Evolutionary conservation across 2,329 filamentous ascomycete genomes (phyloP).

Genomic region (Herpotrichia juniperi): DNA sequence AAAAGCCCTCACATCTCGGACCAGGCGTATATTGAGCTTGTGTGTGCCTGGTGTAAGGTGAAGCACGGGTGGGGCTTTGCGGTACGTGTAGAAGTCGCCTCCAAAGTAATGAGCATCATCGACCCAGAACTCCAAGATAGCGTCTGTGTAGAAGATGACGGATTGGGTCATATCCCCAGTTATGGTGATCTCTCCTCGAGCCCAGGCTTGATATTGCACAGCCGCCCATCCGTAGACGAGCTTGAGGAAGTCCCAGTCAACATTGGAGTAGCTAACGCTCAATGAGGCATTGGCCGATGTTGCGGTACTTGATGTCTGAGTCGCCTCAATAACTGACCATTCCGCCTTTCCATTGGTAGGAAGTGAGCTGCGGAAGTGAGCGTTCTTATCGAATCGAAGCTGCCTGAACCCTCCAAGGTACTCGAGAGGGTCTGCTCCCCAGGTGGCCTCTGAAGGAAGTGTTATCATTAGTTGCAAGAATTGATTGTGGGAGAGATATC

Average conservation of each 20-base stretch:
- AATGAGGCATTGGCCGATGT: slow-evolving; percentile 47
- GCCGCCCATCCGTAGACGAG: slow-evolving; percentile 65
- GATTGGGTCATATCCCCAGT: slow-evolving; percentile 36
- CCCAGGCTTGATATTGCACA: slow-evolving; percentile 65
- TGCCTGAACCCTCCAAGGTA: slow-evolving; percentile 58
- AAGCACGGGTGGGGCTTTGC: slow-evolving; percentile 57
- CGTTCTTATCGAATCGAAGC: slow-evolving; percentile 50
- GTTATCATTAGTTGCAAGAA: slow-evolving; percentile 17
- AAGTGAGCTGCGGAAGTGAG: slow-evolving; percentile 58
- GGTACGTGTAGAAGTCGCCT: slow-evolving; percentile 62
- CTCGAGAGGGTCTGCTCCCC: slow-evolving; percentile 65
- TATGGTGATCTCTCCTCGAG: slow-evolving; percentile 56
- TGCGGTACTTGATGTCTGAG: slow-evolving; percentile 27
- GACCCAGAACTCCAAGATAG: slow-evolving; percentile 60
- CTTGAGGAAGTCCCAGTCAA: slow-evolving; percentile 62
- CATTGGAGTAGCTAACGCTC: slow-evolving; percentile 53
- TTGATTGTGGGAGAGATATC: slow-evolving; percentile 1
- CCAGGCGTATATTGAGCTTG: slow-evolving; percentile 58
- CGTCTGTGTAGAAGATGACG: slow-evolving; percentile 54
- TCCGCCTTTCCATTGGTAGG: slow-evolving; percentile 56
- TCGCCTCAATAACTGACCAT: slow-evolving; percentile 54
- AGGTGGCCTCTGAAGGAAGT: slow-evolving; percentile 56
- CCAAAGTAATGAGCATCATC: slow-evolving; percentile 61
- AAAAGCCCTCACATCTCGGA: slow-evolving; percentile 63
- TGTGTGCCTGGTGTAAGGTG: slow-evolving; percentile 58